Evolutionary conservation across 495 filamentous ascomycete species (phyloP).

Genomic region (Chaetomium fimeti): DNA sequence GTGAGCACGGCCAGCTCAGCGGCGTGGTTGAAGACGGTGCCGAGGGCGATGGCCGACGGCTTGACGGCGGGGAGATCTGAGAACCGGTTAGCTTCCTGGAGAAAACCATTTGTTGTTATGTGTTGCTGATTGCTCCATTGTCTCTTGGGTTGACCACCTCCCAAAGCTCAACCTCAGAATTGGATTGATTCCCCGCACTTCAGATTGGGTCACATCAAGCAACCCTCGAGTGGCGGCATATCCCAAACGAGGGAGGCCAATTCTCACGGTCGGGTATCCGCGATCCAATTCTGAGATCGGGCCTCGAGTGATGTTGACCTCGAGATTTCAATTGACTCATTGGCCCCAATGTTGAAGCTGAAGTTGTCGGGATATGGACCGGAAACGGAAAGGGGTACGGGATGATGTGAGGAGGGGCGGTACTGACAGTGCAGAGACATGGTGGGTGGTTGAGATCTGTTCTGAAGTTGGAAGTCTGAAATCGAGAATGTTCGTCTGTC

Average conservation of each 20-base stretch:
- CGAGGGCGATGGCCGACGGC: constrained; percentile 94
- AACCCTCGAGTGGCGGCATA: not conserved
- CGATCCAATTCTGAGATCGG: not conserved
- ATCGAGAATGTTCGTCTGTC: constrained; percentile 3
- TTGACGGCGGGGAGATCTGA: constrained; percentile 92
- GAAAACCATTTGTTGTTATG: not conserved
- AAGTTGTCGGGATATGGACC: not conserved
- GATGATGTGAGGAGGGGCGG: not conserved
- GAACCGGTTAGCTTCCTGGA: constrained; percentile 23
- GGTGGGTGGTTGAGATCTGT: constrained; percentile 32
- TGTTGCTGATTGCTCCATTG: not conserved
- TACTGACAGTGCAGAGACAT: constrained; percentile 62
- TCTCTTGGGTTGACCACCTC: constrained; percentile 1
- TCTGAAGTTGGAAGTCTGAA: not conserved
- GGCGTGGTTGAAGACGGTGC: constrained; percentile 90
- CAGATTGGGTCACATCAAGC: not conserved
- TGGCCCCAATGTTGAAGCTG: no score
- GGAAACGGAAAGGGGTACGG: not conserved
- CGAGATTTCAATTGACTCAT: constrained; percentile 10
- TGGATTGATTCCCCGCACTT: not conserved
- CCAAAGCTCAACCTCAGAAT: not conserved
- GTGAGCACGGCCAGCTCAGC: constrained; percentile 64
- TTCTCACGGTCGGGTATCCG: not conserved
- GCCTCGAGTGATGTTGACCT: not conserved
- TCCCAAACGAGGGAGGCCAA: not conserved